A percentile compares a stretch with the other conserved stretches of the same genome.
These are phyloP conservation scores for Cudoniella acicularis DNA, from an alignment of 495 filamentous ascomycete genomes.

Conservation along the genomic window DNA sequence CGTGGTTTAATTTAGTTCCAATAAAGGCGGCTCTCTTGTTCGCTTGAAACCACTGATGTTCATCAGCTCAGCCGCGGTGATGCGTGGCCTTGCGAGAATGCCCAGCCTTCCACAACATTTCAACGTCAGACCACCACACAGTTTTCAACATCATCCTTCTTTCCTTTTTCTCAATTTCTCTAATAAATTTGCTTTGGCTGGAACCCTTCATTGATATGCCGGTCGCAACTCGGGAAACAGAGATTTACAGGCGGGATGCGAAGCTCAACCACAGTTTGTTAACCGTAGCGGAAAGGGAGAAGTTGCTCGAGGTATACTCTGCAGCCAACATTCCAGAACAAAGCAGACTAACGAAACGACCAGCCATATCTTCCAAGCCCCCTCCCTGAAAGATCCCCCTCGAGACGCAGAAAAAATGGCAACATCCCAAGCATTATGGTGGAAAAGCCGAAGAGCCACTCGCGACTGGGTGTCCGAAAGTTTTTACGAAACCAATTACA, in stretches of 20 bases:
- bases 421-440: conserved; percentile 28
- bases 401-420: conserved; percentile 18
- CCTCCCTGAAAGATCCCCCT: conserved; percentile 37
- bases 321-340: background rate
- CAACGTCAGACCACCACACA: background rate
- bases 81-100: conserved; percentile 7
- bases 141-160: background rate
- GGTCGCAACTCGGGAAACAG: conserved; percentile 18
- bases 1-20: background rate
- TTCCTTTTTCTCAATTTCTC: background rate
- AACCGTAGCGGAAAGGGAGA: conserved; percentile 62
- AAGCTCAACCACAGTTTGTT: conserved; percentile 55
- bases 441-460: conserved; percentile 17
- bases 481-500: conserved; percentile 67
- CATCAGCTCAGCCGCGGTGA: background rate
- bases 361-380: conserved; percentile 70
- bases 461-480: conserved; percentile 54
- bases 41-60: background rate
- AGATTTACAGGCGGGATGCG: conserved; percentile 62
- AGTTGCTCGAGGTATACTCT: conserved; percentile 52
- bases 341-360: background rate
- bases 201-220: conserved; percentile 14
- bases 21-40: background rate
- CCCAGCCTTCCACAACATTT: conserved; percentile 15
- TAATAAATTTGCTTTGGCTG: background rate